A percentile compares a stretch with the other conserved stretches of the same genome.
These are phyloP conservation scores for Mycosarcoma mackinlayi DNA, from an alignment of 1,284 basidiomycete species.

Conservation along the genomic window DNA sequence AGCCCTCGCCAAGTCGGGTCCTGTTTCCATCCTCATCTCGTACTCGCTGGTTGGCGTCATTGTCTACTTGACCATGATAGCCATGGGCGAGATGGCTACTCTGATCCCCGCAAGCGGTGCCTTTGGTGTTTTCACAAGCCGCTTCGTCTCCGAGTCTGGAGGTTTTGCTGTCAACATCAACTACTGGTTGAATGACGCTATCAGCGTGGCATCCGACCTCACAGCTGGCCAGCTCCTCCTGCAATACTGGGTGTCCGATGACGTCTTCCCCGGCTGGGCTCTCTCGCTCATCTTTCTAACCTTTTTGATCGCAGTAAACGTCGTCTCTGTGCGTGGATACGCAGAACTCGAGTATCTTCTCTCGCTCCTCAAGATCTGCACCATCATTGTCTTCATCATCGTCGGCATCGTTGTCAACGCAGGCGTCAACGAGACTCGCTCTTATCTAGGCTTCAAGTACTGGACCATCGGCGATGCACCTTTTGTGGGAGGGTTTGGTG, in stretches of 20 bases:
- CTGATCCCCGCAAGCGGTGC: constrained; percentile 59
- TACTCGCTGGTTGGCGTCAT: constrained; percentile 62
- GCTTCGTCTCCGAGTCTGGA: constrained; percentile 48
- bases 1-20: constrained; percentile 71
- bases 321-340: constrained; percentile 75
- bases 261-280: constrained; percentile 37
- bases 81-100: constrained; percentile 62
- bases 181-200: constrained; percentile 56
- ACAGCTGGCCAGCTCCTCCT: constrained; percentile 67
- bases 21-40: constrained; percentile 68
- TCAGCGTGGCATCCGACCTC: constrained; percentile 72
- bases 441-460: constrained; percentile 56
- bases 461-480: constrained; percentile 71
- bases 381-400: constrained; percentile 43
- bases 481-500: constrained; percentile 64
- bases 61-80: constrained; percentile 69
- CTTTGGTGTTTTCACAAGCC: constrained; percentile 57
- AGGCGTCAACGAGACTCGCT: constrained; percentile 41
- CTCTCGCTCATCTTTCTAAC: constrained; percentile 70
- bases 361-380: constrained; percentile 41
- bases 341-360: constrained; percentile 73
- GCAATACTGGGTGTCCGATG: constrained; percentile 38
- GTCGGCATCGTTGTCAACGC: constrained; percentile 52
- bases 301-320: constrained; percentile 57
- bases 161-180: constrained; percentile 47